These are phyloP conservation scores for Astrothelium macrocarpum DNA, from an alignment of 495 filamentous ascomycete species.

Conservation along the genomic window DNA sequence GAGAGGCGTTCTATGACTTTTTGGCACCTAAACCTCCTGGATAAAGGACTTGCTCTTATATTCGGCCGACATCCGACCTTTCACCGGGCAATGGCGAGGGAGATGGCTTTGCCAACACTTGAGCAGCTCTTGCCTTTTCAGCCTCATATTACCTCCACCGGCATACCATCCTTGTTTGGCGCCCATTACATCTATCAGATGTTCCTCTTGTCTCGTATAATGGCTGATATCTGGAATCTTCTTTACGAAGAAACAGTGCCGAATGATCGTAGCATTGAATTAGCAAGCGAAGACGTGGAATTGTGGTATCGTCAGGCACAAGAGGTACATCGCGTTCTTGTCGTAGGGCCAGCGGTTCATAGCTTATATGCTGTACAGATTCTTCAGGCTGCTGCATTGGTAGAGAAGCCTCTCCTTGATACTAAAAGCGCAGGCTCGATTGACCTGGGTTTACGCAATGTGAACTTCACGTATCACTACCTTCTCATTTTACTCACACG, in stretches of 20 bases:
- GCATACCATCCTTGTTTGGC: background rate
- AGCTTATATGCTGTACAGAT: background rate
- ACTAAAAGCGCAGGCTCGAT: background rate
- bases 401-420: constrained; percentile 9
- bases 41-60: constrained; percentile 8
- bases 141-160: background rate
- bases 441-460: background rate
- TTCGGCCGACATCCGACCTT: constrained; percentile 8
- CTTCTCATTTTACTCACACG: background rate
- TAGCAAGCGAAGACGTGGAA: constrained; percentile 7
- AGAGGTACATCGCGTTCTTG: constrained; percentile 1
- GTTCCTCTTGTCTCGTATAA: constrained; percentile 2
- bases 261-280: background rate
- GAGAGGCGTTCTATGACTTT: constrained; percentile 11
- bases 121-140: constrained; percentile 3
- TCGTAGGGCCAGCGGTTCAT: too few relatives aligned
- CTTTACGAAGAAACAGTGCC: background rate
- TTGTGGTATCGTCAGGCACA: constrained; percentile 3
- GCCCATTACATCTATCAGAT: constrained; percentile 10
- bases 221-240: constrained; percentile 7
- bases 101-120: constrained; percentile 7
- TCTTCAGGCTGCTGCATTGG: constrained; percentile 10
- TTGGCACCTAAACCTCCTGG: constrained; percentile 12
- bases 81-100: background rate
- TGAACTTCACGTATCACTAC: constrained; percentile 6